Base-by-base conservation (phyloP, 2,329 filamentous ascomycete species). In the Cladosporium phlei region DNA sequence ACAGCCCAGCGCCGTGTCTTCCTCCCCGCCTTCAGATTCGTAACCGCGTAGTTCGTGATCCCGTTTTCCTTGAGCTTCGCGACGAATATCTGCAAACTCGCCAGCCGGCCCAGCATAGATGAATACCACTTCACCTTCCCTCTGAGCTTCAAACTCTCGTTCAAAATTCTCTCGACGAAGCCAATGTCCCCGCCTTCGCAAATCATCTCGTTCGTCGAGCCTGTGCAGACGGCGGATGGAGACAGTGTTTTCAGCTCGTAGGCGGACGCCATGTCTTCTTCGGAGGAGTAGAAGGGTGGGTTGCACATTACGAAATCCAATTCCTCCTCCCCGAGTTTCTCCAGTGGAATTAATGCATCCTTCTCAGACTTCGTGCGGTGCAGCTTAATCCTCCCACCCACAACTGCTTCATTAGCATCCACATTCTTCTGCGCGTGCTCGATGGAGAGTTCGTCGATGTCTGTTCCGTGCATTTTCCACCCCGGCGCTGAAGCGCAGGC, bases 231-330 rank as follows among this genome's bases (percentile, higher is more conserved):
- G 0, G 86, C 85, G 10, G 55, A 57, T 47, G 79, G 79, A 0
- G 90, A 85, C 0, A 81, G 81, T 0, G 76, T 74, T 28, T 75
- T 65, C 0, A 86, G 84, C 12, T 51, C 51, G 21, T 68, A 62
- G 1, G 83, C 84, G 3, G 71, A 68, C 3, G 76, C 55, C 66
- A 96, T 78, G 40, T 94, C 88, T 4, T 75, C 67, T 3, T 77
- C 69, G 0, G 86, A 89, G n/a, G 74, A 66, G 70, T 96, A 97
- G 69, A 98, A 98, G 0, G 93, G 93, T 0, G 93, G 93, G 56
- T 98, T 98, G 53, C 85, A 91, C 82, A 97, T 94, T 49, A 80
- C 82, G 63, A 97, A 96, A 61, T 91, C 83, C 33, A 95, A 72
- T 3, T 71, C 74, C 8, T 59, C 51, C n/a, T 78, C 61, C 17